Percentiles rank a stretch among this genome's conserved stretches.
phyloP scores from a whole-genome alignment of 495 filamentous ascomycete genomes.

The Astrocystis sublimbata region DNA sequence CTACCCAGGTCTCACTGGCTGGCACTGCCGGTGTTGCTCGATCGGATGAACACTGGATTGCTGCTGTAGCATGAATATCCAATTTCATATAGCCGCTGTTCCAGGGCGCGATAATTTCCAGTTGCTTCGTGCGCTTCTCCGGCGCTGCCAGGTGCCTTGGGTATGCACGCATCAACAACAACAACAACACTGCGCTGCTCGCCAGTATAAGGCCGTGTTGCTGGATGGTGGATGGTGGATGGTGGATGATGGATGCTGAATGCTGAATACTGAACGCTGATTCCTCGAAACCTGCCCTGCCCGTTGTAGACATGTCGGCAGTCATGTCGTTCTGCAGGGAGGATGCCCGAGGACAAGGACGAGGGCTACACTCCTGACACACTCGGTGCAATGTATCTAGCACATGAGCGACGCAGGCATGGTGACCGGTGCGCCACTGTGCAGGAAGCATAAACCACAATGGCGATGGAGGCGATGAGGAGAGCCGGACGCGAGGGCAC shows the following conservation, averaged over 20 bases:
- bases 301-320: not conserved
- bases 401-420: constrained; percentile 9
- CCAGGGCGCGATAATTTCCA: not conserved
- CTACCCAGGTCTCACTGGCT: constrained; percentile 10
- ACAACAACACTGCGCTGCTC: too few relatives aligned
- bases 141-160: not conserved
- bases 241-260: too few relatives aligned
- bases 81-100: not conserved
- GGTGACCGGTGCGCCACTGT: constrained; percentile 20
- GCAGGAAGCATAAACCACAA: constrained; percentile 15
- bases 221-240: not conserved
- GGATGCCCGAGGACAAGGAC: not conserved
- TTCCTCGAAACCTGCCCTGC: not conserved
- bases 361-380: not conserved
- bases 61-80: not conserved
- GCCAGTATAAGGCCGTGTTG: not conserved
- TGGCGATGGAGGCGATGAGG: constrained; percentile 10
- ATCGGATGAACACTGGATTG: not conserved
- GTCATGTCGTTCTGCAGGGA: too few relatives aligned
- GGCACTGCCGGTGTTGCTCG: too few relatives aligned
- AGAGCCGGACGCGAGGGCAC: not conserved
- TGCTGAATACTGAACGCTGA: too few relatives aligned
- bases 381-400: too few relatives aligned
- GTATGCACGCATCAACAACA: too few relatives aligned
- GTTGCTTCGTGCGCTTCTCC: constrained; percentile 1